Percentiles rank a stretch among this genome's conserved stretches.
Evolutionary conservation across 148 eudicot genomes (phyloP).

Genomic region (Oxyria digyna): DNA sequence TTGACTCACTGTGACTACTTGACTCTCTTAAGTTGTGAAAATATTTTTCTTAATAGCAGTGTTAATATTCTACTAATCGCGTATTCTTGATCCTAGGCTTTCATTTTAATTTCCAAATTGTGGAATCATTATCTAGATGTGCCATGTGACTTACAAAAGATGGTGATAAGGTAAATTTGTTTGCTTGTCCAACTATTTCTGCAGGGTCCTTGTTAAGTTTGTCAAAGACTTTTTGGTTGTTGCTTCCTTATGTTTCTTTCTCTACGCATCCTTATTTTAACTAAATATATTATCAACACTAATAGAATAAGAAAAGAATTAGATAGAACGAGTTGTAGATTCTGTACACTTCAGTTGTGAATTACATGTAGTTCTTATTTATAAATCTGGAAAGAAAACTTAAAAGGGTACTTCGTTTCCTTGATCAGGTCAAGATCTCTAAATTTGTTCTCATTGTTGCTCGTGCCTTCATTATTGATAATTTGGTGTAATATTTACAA

Average conservation of each 20-base stretch:
- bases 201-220: neutral
- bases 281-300: neutral
- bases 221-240: neutral
- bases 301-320: neutral
- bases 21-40: neutral
- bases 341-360: neutral
- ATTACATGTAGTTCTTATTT: too few species aligned
- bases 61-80: neutral
- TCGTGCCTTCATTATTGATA: neutral
- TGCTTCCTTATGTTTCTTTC: neutral
- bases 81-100: conserved; percentile 24
- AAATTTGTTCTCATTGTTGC: neutral
- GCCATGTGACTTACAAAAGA: conserved; percentile 66
- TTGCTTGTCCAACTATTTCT: neutral
- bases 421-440: neutral
- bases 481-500: neutral
- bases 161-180: conserved; percentile 69
- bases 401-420: neutral
- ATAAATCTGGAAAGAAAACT: neutral
- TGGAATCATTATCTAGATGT: conserved; percentile 39
- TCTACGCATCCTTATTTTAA: neutral
- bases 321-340: neutral
- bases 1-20: neutral
- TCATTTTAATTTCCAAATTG: conserved; percentile 22
- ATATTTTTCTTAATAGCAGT: neutral